Evolutionary conservation across 306 rosid species (phyloP).

Genomic region (Pterocarpus macrocarpus): DNA sequence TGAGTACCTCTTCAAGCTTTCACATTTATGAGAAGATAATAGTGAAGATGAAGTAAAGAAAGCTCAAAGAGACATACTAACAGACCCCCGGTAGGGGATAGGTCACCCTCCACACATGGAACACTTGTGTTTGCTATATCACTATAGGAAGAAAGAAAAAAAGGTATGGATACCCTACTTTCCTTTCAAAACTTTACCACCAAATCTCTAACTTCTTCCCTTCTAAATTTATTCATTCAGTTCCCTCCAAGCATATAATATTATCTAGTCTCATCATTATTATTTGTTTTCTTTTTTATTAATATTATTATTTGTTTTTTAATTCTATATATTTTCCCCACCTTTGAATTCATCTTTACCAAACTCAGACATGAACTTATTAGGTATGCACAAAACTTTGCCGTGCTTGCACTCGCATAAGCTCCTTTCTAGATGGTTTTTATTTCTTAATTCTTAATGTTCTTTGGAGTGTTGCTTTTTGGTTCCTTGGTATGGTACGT

Average conservation of each 20-base stretch:
- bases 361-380: slow-evolving; percentile 14
- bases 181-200: neutral
- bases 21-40: slow-evolving; percentile 33
- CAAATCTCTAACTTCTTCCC: slow-evolving; percentile 29
- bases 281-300: slow-evolving; percentile 5
- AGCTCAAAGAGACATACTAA: slow-evolving; percentile 24
- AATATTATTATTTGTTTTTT: neutral
- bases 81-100: slow-evolving; percentile 46
- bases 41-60: slow-evolving; percentile 38
- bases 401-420: neutral
- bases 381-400: neutral
- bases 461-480: slow-evolving; percentile 21
- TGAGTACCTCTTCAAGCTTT: slow-evolving; percentile 10
- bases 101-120: slow-evolving; percentile 45
- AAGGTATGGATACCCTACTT: neutral
- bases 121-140: slow-evolving; percentile 36
- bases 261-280: neutral
- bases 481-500: slow-evolving; percentile 21
- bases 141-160: neutral
- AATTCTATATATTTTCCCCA: too few species aligned
- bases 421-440: slow-evolving; percentile 22
- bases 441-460: neutral
- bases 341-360: slow-evolving; percentile 5
- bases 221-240: slow-evolving; percentile 29
- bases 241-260: slow-evolving; percentile 1